phyloP scores from a whole-genome alignment of 352 stramenopile species.

The Pythium scleroteichum region DNA sequence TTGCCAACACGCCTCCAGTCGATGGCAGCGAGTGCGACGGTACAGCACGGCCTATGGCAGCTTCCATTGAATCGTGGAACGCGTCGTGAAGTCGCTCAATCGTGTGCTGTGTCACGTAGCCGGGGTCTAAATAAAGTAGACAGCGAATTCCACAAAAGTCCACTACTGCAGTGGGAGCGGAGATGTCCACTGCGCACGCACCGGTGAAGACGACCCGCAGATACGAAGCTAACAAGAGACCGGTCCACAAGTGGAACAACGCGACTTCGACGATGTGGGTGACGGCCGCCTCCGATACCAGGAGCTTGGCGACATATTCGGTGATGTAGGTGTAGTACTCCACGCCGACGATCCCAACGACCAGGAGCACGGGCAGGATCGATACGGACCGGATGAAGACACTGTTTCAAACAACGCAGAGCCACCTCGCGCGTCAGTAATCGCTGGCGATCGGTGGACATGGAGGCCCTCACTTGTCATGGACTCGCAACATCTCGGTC shows the following conservation, averaged over 20 bases:
- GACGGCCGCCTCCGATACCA: slow-evolving; percentile 22
- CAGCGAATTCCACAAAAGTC: neutral
- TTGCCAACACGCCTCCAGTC: neutral
- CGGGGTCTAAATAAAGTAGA: slow-evolving; percentile 47
- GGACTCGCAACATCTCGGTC: slow-evolving; percentile 60
- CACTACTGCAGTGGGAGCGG: neutral
- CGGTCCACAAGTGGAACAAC: slow-evolving; percentile 64
- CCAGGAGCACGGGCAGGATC: slow-evolving; percentile 60
- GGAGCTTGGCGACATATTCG: slow-evolving; percentile 45
- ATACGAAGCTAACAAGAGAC: slow-evolving; percentile 58
- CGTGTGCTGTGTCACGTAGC: slow-evolving; percentile 68
- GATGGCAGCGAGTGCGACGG: slow-evolving; percentile 12
- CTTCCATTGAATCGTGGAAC: slow-evolving; percentile 63
- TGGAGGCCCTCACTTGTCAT: slow-evolving; percentile 49
- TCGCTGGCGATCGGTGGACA: neutral
- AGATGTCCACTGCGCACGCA: slow-evolving; percentile 17
- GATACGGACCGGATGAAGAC: slow-evolving; percentile 62
- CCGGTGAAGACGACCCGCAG: slow-evolving; percentile 76
- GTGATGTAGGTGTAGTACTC: slow-evolving; percentile 75
- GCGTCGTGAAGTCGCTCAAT: slow-evolving; percentile 64
- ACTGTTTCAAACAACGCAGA: slow-evolving; percentile 28
- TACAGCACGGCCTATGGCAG: slow-evolving; percentile 19
- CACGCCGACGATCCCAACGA: slow-evolving; percentile 52
- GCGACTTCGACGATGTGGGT: slow-evolving; percentile 36
- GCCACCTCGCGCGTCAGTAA: neutral